Conservation (phyloP, 768 basidiomycete species). For the Naganishia antarctica region DNA sequence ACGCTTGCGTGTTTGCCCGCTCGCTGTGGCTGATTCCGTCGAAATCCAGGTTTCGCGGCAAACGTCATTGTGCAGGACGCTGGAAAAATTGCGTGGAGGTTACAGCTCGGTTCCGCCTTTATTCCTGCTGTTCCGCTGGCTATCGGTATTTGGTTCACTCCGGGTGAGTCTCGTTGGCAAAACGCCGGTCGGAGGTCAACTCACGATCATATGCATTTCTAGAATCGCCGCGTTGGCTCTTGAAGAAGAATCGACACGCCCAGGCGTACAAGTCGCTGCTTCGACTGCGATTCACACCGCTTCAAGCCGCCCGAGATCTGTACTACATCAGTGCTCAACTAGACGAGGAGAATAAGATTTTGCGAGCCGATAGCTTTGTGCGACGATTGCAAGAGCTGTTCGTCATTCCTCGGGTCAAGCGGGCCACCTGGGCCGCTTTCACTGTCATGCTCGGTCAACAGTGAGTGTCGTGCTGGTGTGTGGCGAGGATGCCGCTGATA, state of each 20-base stretch:
- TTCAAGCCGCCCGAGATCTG: slow-evolving; percentile 52
- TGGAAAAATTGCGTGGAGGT: slow-evolving; percentile 43
- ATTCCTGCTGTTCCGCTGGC: slow-evolving; percentile 36
- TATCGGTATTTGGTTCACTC: slow-evolving; percentile 32
- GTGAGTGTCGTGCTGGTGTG: too few species aligned
- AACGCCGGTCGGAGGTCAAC: too few species aligned
- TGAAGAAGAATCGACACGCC: slow-evolving; percentile 50
- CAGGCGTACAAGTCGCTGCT: slow-evolving; percentile 49
- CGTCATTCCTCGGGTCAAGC: slow-evolving; percentile 49
- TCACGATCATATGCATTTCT: too few species aligned
- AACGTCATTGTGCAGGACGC: slow-evolving; percentile 14
- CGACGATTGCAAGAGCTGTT: slow-evolving; percentile 49
- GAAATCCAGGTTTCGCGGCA: slow-evolving; percentile 40
- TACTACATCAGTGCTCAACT: slow-evolving; percentile 51
- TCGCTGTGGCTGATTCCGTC: slow-evolving; percentile 22
- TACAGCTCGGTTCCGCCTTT: slow-evolving; percentile 51
- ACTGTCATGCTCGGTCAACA: slow-evolving; percentile 48
- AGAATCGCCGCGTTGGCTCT: slow-evolving; percentile 49
- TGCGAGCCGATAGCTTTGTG: slow-evolving; percentile 45
- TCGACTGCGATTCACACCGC: slow-evolving; percentile 45
- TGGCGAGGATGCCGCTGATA: too few species aligned
- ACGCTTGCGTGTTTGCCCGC: slow-evolving; percentile 30
- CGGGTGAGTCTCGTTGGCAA: slow-evolving; percentile 34
- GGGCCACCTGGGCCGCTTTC: slow-evolving; percentile 49
- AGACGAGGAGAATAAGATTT: slow-evolving; percentile 45